phyloP scores from a whole-genome alignment of 176 grass and related monocot species.

The Oryza glaberrima region DNA sequence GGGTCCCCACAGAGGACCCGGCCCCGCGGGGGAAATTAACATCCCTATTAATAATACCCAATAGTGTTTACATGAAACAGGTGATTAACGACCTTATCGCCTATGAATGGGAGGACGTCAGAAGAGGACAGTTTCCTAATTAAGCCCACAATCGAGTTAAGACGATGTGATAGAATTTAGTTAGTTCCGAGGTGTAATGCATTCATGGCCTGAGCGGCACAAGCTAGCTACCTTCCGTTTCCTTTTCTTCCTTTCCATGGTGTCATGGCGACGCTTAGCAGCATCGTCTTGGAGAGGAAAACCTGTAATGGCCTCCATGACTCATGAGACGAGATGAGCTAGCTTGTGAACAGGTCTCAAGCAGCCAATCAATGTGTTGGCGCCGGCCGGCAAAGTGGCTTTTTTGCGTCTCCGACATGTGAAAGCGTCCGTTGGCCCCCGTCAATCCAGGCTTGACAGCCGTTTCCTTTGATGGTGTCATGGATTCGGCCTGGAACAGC shows the following conservation, averaged over 20 bases:
- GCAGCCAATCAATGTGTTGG: conserved; percentile 28
- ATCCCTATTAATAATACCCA: too few relatives aligned
- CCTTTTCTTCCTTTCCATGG: not conserved
- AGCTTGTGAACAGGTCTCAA: not conserved
- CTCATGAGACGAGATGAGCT: not conserved
- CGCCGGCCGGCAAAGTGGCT: not conserved
- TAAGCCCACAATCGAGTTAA: not conserved
- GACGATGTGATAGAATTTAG: not conserved
- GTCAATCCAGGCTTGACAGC: conserved; percentile 42
- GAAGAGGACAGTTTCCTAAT: not conserved
- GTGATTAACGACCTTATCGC: not conserved
- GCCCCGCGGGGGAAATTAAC: too few relatives aligned
- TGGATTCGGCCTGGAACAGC: not conserved
- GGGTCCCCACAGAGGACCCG: too few relatives aligned
- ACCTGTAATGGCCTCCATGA: not conserved
- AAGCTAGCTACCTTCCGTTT: not conserved
- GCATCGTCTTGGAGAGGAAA: not conserved
- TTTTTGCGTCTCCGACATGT: conserved; percentile 22
- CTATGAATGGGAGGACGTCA: not conserved
- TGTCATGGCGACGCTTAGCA: not conserved
- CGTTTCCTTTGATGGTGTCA: not conserved
- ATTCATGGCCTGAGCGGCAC: conserved; percentile 36
- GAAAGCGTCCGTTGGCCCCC: conserved; percentile 22
- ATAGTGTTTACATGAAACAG: not conserved
- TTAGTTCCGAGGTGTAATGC: not conserved